Percentiles rank a stretch among this genome's conserved stretches.
Evolutionary conservation across 345 rosid genomes (phyloP).

Genomic region (Sonneratia caseolaris): DNA sequence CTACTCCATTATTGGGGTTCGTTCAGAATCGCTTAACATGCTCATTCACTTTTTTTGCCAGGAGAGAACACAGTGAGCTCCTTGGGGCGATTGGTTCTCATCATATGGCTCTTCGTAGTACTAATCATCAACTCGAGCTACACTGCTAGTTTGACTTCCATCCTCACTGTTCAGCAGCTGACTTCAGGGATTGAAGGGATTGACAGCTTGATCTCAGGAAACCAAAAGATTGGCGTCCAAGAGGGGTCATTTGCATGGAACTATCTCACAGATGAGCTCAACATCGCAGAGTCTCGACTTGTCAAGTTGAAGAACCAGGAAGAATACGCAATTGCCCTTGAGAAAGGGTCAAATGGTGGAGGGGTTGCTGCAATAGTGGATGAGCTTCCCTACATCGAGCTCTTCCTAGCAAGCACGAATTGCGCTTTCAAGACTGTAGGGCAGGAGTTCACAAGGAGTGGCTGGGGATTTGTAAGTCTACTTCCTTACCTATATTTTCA

Average conservation of each 20-base stretch:
- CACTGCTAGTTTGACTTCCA: slow-evolving; percentile 92
- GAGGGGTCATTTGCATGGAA: slow-evolving; percentile 76
- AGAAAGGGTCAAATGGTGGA: slow-evolving; percentile 48
- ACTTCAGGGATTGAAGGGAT: slow-evolving; percentile 73
- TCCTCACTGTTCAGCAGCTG: slow-evolving; percentile 83
- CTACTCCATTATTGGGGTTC: background rate
- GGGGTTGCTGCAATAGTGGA: slow-evolving; percentile 95
- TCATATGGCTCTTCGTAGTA: slow-evolving; percentile 89
- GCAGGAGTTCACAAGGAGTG: slow-evolving; percentile 79
- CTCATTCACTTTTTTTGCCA: slow-evolving; percentile 18
- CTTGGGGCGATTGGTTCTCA: slow-evolving; percentile 71
- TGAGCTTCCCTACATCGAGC: slow-evolving; percentile 82
- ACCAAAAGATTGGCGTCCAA: slow-evolving; percentile 74
- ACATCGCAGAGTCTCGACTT: slow-evolving; percentile 59
- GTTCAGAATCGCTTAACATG: slow-evolving; percentile 1
- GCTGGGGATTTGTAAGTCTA: slow-evolving; percentile 93
- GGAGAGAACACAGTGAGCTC: slow-evolving; percentile 90
- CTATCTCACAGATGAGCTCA: slow-evolving; percentile 71
- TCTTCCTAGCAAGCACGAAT: slow-evolving; percentile 52
- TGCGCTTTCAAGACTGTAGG: slow-evolving; percentile 73
- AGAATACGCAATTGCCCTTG: slow-evolving; percentile 49
- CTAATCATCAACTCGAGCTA: slow-evolving; percentile 93
- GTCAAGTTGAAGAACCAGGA: slow-evolving; percentile 35
- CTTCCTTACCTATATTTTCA: background rate
- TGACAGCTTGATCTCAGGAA: slow-evolving; percentile 53